Base-by-base conservation (phyloP, 2,329 filamentous ascomycete species). In the Cercospora sesami region DNA sequence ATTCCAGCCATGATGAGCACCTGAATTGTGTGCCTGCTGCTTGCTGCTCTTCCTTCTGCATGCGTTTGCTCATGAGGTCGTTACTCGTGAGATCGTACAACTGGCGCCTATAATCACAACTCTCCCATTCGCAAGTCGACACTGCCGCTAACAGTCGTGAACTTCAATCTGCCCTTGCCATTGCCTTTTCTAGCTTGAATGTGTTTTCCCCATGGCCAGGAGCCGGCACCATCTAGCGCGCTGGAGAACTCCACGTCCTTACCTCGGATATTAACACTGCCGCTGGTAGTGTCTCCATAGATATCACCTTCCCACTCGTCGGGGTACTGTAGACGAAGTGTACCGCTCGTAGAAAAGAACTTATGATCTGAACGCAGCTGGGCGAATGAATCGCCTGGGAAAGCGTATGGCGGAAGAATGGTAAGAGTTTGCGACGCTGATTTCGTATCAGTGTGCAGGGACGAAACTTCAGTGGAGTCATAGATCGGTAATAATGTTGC, bases 231-330 rank as follows among this genome's bases (percentile, higher is more conserved):
- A 8, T 78, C 60, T 0, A 70, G 30, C 31, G n/a, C 30, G 4
- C 28, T 31, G 16, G 55, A 69, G 39, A 80, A 68, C 58, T 80
- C 72, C 8, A 83, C 65, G 39, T 78, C 79, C 28, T 77, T 75
- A 2, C 81, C 81, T 21, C 75, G 71, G n/a, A 83, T 67, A 55
- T 76, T 75, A 33, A 83, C 66, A 21, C 73, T 76, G 0, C 81
- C 81, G 63, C 73, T 80, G 48, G 76, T 65, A n/a, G 75, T 77
- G 21, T 74, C 75, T 1, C 78, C 81, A 21, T 79, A 75, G 1
- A 83, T 71, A 31, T 71, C 68, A 5, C 81, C 81, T 53, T 79
- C 77, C 81, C 81, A 83, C 62, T 79, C 78, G 39, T 79, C 73
- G 4, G 81, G 80, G 67, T 83, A 83, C 0, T 70, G 70, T 6